These are phyloP conservation scores for Psidium guajava DNA, from an alignment of 345 rosid genomes.

Conservation along the genomic window DNA sequence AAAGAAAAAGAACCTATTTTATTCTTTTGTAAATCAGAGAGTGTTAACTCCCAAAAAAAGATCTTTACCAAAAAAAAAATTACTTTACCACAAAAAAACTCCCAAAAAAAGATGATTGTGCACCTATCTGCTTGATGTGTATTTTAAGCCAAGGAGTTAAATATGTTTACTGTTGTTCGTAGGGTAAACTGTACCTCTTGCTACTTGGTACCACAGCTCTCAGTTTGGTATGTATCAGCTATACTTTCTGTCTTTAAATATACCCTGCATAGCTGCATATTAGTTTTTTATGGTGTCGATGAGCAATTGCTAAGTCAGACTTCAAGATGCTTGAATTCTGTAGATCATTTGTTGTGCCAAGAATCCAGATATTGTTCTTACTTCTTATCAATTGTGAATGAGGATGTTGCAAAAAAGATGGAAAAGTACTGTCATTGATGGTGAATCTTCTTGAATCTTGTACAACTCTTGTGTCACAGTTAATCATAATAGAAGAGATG, in stretches of 20 bases:
- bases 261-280: not conserved
- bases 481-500: not conserved
- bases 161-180: constrained; percentile 6
- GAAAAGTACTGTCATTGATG: not conserved
- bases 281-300: not conserved
- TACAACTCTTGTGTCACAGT: not conserved
- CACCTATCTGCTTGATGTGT: not conserved
- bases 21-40: not conserved
- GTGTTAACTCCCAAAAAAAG: not conserved
- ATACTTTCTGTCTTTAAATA: not conserved
- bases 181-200: constrained; percentile 81
- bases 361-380: not conserved
- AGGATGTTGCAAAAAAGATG: not conserved
- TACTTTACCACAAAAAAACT: too few relatives aligned
- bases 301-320: not conserved
- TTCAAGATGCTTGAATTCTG: not conserved
- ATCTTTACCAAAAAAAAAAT: too few relatives aligned
- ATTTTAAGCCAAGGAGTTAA: not conserved
- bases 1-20: not conserved
- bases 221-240: constrained; percentile 42
- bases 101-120: not conserved
- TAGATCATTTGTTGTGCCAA: not conserved
- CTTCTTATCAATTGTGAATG: not conserved
- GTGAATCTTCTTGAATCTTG: not conserved
- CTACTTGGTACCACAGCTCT: constrained; percentile 96